Base-by-base conservation (phyloP, 495 filamentous ascomycete genomes). In the Cercophora scortea region DNA sequence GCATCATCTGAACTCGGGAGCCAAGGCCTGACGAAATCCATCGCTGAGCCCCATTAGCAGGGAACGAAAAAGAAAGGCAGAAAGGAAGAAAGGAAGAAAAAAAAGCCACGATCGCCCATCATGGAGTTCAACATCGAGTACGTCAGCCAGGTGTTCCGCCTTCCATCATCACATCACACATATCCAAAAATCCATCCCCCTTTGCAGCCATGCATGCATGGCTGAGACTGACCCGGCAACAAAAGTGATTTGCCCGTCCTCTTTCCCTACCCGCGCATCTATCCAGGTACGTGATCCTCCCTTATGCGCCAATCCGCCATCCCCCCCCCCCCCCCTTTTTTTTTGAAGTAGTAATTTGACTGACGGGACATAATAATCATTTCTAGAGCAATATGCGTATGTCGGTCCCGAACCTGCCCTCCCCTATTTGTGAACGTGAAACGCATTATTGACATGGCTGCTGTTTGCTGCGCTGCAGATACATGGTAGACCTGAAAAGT, bases 401-500 rank as follows among this genome's bases (percentile, higher is more conserved):
- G 79, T 73, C 39, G n/a, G 12, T n/a, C 32, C 16, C 45, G 55
- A 34, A 6, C 16, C 35, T 32, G 35, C 25, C 25, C 25, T 5
- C 25, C 8, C 42, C 10, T 19, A n/a, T 9, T 25, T 10, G 4
- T 12, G 3, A 7, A 47, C 1, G 4, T 34, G 18, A 13, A 25
- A 35, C 7, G 5, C 6, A 49, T 36, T 17, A 12, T 42, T 49
- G 33, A 53, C 34, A 44, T 45, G 39, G 32, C 47, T n/a, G n/a
- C n/a, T n/a, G n/a, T 25, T 18, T 52, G 35, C 42, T 49, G 34
- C 54, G 32, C 16, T 13, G 16, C 49, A 82, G 84, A 57, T 98
- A 98, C 72, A 99, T 99, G 93, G 92, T 88, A 61, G 94, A 96
- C 75, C 81, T 99, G 69, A 99, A 99, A 69, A 86, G 85, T 82